phyloP scores from a whole-genome alignment of 208 protist genomes.

The Vickermania ingenoplastis region DNA sequence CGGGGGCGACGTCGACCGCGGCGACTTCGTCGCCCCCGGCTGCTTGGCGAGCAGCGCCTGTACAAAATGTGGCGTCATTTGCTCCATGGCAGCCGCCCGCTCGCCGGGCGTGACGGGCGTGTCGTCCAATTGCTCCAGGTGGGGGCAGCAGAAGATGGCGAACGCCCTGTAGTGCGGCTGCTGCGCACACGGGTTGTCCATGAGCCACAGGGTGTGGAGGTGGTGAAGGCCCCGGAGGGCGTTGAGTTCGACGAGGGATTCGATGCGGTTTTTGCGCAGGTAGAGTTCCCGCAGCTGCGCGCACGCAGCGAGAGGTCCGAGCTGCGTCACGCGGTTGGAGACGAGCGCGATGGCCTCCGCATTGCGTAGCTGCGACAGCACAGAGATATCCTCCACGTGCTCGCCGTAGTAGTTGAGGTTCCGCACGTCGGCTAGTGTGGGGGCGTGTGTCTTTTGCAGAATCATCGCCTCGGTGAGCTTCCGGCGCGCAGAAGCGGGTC shows the following conservation, averaged over 20 bases:
- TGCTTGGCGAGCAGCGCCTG: slow-evolving; percentile 43
- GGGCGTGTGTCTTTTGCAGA: slow-evolving; percentile 79
- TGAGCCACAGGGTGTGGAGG: slow-evolving; percentile 86
- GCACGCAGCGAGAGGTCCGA: slow-evolving; percentile 67
- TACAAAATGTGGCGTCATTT: slow-evolving; percentile 41
- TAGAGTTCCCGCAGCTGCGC: slow-evolving; percentile 81
- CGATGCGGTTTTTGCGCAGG: slow-evolving; percentile 88
- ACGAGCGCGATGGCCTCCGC: slow-evolving; percentile 83
- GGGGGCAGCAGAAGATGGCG: slow-evolving; percentile 73
- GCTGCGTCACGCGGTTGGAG: slow-evolving; percentile 69
- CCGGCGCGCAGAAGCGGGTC: neutral
- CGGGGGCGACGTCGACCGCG: neutral
- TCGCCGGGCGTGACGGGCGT: slow-evolving; percentile 61
- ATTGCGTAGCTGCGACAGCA: slow-evolving; percentile 55
- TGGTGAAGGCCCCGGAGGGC: slow-evolving; percentile 50
- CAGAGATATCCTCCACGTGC: slow-evolving; percentile 68
- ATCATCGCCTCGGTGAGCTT: slow-evolving; percentile 75
- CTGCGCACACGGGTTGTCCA: slow-evolving; percentile 87
- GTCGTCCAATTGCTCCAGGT: slow-evolving; percentile 82
- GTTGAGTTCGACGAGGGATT: slow-evolving; percentile 62
- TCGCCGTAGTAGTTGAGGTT: slow-evolving; percentile 90
- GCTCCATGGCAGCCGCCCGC: slow-evolving; percentile 37
- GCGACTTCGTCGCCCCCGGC: neutral
- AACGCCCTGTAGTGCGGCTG: slow-evolving; percentile 79
- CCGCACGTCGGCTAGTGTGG: slow-evolving; percentile 59